A percentile compares a stretch with the other conserved stretches of the same genome.
Conservation (phyloP, 805 yeast genomes). For the Pichia membranifaciens region DNA sequence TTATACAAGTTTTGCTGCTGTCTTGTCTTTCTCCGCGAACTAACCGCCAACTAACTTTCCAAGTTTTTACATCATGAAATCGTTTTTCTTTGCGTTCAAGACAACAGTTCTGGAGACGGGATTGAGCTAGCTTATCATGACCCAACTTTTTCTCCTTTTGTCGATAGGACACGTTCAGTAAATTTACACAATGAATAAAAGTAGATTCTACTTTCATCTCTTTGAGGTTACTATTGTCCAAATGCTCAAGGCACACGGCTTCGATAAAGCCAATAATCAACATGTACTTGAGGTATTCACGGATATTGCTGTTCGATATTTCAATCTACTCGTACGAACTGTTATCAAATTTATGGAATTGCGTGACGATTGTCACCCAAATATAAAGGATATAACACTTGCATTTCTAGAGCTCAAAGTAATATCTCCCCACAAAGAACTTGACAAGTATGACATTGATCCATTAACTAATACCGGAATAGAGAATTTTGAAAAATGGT, state of each 20-base stretch:
- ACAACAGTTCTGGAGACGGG: too few species aligned
- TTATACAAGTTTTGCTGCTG: neutral
- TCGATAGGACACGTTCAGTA: too few species aligned
- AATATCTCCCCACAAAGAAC: constrained; percentile 48
- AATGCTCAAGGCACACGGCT: constrained; percentile 73
- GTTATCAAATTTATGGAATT: constrained; percentile 45
- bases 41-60: too few species aligned
- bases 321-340: constrained; percentile 48
- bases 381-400: constrained; percentile 61
- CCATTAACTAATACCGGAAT: constrained; percentile 43
- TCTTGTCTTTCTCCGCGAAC: too few species aligned
- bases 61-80: too few species aligned
- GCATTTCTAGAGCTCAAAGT: constrained; percentile 62
- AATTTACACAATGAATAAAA: constrained; percentile 17
- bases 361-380: constrained; percentile 33
- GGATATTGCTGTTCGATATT: constrained; percentile 63
- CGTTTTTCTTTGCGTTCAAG: neutral
- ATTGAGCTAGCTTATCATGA: too few species aligned
- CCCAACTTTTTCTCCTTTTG: too few species aligned
- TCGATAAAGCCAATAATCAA: constrained; percentile 64
- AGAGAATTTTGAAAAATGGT: constrained; percentile 51
- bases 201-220: constrained; percentile 28
- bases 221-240: constrained; percentile 37
- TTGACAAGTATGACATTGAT: constrained; percentile 51
- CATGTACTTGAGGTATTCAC: constrained; percentile 68